Conservation (phyloP, 2,329 filamentous ascomycete genomes). For the Alternaria triticina region DNA sequence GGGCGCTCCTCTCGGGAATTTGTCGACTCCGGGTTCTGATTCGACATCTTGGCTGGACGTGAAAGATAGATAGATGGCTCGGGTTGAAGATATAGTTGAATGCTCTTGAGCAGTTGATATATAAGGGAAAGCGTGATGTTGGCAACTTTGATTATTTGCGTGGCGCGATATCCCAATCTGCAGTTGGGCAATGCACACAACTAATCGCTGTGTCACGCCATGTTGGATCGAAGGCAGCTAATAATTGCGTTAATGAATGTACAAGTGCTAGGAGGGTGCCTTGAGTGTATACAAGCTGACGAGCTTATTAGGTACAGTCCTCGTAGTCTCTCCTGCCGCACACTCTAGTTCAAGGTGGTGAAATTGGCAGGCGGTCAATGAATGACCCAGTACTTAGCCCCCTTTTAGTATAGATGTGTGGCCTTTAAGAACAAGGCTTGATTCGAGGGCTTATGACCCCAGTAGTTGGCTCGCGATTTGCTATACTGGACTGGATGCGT, state of each 20-base stretch:
- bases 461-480: neutral
- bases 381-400: neutral
- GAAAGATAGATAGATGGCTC: neutral
- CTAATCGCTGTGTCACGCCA: neutral
- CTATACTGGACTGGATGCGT: neutral
- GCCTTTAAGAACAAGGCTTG: neutral
- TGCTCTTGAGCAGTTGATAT: neutral
- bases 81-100: neutral
- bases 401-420: neutral
- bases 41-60: neutral
- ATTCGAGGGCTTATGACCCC: neutral
- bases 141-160: neutral
- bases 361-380: neutral
- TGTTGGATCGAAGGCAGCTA: neutral
- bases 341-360: neutral
- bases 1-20: neutral
- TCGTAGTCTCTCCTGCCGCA: neutral
- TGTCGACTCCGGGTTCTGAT: neutral
- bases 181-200: neutral
- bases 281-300: neutral
- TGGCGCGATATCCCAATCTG: neutral
- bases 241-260: neutral
- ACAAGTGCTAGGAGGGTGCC: neutral
- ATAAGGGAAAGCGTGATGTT: neutral
- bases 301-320: neutral